Base-by-base conservation (phyloP, 345 rosid species). In the Aegle marmelos region DNA sequence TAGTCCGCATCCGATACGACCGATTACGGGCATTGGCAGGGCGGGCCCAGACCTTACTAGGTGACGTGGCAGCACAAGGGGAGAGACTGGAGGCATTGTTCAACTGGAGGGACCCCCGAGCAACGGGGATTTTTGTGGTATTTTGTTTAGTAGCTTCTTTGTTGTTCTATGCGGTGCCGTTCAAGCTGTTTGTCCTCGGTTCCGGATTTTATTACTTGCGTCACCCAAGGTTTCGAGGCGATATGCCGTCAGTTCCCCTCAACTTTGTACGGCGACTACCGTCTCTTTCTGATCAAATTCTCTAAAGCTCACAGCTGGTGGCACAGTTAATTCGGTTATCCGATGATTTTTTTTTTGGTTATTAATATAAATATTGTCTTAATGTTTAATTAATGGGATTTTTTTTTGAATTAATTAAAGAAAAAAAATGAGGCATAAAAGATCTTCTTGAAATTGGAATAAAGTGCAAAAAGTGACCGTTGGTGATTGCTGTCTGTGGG, bases 181-280 rank as follows among this genome's bases (percentile, higher is more conserved):
- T 93, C 60, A 90, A 88, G 87, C 72, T 88, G 11, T 83, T 93
- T 25, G 82, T 86, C 45, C 61, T 93, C 45, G 97, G 89, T 45
- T 85, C 74, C 0, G 98, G 95, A 16, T 89, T 91, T 71, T 93
- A 93, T 78, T 90, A 89, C 79, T 62, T 95, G 27, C 85, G 98
- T 54, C 98, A 92, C 80, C 98, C 98, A 7, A 90, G 94, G 87
- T 95, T 95, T 83, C 88, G 95, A 8, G 94, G 79, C 19, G 97
- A 91, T 82, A 93, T 92, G 97, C 98, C 98, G 66, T 85, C 95
- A 0, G 87, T 83, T 48, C 88, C 97, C 16, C 7, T 85, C 50
- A 95, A 88, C 87, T 91, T 93, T 80, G 85, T 93, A 85, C 88
- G 98, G 76, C 93, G 98, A 77, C 86, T 95, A 53, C 98, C 98